phyloP scores from a whole-genome alignment of 73 alveolate species.

The Symbiodinium natans region DNA sequence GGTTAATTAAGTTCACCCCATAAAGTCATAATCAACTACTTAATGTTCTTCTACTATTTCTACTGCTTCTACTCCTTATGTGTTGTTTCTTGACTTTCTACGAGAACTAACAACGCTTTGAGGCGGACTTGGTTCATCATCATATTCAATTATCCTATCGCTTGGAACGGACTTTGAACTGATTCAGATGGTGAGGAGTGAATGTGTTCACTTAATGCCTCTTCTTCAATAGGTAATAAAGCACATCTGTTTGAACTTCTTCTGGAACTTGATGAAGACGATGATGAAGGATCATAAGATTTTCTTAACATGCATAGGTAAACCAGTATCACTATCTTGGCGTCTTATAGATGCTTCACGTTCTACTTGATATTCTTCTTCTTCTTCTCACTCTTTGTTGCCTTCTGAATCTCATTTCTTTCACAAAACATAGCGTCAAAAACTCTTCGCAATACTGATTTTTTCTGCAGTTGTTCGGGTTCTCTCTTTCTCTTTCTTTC shows the following conservation, averaged over 20 bases:
- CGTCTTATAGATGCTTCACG: no score
- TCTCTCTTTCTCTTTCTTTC: no score
- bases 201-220: not conserved
- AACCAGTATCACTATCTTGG: not conserved
- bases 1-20: no score
- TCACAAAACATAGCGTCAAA: no score
- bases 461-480: no score
- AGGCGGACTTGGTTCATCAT: not conserved
- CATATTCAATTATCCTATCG: not conserved
- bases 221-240: not conserved
- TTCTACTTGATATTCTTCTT: not conserved
- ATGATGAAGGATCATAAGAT: not conserved
- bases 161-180: not conserved
- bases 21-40: not conserved
- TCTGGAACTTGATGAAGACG: not conserved
- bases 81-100: not conserved
- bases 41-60: not conserved
- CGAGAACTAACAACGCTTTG: not conserved
- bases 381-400: no score
- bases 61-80: not conserved
- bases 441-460: no score
- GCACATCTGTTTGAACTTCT: not conserved
- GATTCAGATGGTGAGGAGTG: not conserved
- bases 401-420: not conserved
- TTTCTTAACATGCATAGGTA: not conserved